Evolutionary conservation across 345 rosid genomes (phyloP), one percentile per base, ranked within the genome.

Genomic region (Brassica rapa): DNA sequence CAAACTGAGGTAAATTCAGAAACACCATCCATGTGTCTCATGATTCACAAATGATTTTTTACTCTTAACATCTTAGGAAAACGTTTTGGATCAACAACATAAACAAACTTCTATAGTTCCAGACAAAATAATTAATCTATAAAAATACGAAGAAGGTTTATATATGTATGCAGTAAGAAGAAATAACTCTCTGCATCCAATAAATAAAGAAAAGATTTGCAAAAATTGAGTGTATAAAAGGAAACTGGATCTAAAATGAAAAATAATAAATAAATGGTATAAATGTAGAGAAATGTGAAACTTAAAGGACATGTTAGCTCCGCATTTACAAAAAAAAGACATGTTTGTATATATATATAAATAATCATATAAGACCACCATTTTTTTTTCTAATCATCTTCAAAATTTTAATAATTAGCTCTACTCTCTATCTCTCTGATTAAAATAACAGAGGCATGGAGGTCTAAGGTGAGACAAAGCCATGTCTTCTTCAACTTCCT

Each of bases 391-490:
- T 2, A 4, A 0, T 11, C 2, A 41, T 69, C 5, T 61, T 35
- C 7, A 2, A 33, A 33, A 51, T 23, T 35, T 15, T 53, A 27
- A 78, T 66, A 59, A 59, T 78, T 37, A 66, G 73, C 73, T 78
- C 71, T 65, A 65, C 16, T 8, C 8, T 41, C 23, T 15, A 29
- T 46, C 15, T 41, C 51, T 10, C 55, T 5, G 2, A 78, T 25
- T 78, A 78, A 66, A 78, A 67, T 21, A 78, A 78, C 74, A 77
- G 68, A 78, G 83, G 76, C 84, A 71, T 79, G 77, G 73, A 88
- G 88, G 82, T 86, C 84, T 65, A 82, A 83, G 88, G 73, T 79
- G 81, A 83, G 86, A 77, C 85, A 80, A 77, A 51, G 80, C 83
- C 87, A 83, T 85, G 82, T 80, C 80, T 81, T 78, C 80, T 63